phyloP scores from a whole-genome alignment of 140 eudicot species.

The Senecio squalidus region DNA sequence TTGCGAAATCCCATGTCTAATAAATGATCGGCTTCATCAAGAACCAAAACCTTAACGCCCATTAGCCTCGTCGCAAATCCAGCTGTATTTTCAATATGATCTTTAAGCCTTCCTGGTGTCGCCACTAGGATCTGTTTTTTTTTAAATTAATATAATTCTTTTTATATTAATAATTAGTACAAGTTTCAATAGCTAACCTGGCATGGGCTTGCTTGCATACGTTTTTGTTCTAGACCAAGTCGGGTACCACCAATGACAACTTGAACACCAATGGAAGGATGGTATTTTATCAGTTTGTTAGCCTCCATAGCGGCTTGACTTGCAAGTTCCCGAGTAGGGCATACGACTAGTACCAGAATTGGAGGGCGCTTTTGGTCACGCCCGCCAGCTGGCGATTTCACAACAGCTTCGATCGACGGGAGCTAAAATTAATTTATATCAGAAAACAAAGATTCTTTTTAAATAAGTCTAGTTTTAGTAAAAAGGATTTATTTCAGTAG shows the following conservation, averaged over 20 bases:
- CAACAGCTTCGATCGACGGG: slow-evolving; percentile 83
- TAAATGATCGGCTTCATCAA: slow-evolving; percentile 98
- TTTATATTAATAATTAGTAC: neutral
- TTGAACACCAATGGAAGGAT: slow-evolving; percentile 89
- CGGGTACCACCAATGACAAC: slow-evolving; percentile 97
- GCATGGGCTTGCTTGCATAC: slow-evolving; percentile 90
- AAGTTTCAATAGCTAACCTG: slow-evolving; percentile 46
- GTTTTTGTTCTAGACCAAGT: slow-evolving; percentile 79
- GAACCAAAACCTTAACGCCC: slow-evolving; percentile 98
- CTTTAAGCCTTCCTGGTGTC: slow-evolving; percentile 97
- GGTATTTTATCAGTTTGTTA: slow-evolving; percentile 69
- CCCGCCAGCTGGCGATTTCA: slow-evolving; percentile 46
- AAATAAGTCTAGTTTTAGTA: neutral
- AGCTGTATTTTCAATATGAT: slow-evolving; percentile 85
- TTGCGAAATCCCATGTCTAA: slow-evolving; percentile 97
- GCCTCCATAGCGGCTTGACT: slow-evolving; percentile 96
- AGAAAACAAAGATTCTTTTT: neutral
- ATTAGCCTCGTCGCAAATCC: slow-evolving; percentile 89
- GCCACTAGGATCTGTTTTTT: slow-evolving; percentile 80
- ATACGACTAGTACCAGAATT: slow-evolving; percentile 69
- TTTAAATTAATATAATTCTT: too few relatives aligned
- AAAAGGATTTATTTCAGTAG: too few relatives aligned
- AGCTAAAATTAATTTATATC: slow-evolving; percentile 50
- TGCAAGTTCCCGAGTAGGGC: slow-evolving; percentile 98
- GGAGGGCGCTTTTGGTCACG: slow-evolving; percentile 85